A percentile compares a stretch with the other conserved stretches of the same genome.
These are phyloP conservation scores for Pelargonium nanum DNA, from an alignment of 345 rosid species.

Conservation along the genomic window DNA sequence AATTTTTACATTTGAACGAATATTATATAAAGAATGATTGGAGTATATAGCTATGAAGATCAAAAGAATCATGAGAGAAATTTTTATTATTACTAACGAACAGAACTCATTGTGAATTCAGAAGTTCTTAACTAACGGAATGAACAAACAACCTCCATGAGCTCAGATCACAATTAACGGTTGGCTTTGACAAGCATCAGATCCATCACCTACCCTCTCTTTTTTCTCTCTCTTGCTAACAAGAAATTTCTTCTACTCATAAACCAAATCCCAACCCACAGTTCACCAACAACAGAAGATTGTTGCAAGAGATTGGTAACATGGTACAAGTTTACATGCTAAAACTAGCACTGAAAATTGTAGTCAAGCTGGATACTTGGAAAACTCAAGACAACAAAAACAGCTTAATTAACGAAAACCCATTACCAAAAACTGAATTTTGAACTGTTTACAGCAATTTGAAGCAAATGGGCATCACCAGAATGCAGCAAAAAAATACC, in stretches of 20 bases:
- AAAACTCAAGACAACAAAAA: slow-evolving; percentile 8
- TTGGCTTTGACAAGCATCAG: slow-evolving; percentile 15
- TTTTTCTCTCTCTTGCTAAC: slow-evolving; percentile 15
- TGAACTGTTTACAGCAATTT: slow-evolving; percentile 12
- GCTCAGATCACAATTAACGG: slow-evolving; percentile 25
- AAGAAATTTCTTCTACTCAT: slow-evolving; percentile 16
- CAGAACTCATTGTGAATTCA: slow-evolving; percentile 20
- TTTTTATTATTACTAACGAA: slow-evolving; percentile 22
- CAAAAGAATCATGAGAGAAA: slow-evolving; percentile 36
- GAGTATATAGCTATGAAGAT: slow-evolving; percentile 4
- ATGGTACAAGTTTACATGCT: slow-evolving; percentile 19
- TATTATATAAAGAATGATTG: slow-evolving; percentile 26
- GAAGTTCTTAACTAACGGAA: slow-evolving; percentile 19
- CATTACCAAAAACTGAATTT: slow-evolving; percentile 20
- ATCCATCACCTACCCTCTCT: slow-evolving; percentile 22
- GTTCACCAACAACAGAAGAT: slow-evolving; percentile 11
- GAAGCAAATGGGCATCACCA: slow-evolving; percentile 26
- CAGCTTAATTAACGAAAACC: slow-evolving; percentile 34
- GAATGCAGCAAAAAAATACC: background rate
- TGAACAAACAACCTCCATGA: slow-evolving; percentile 25
- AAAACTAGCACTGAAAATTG: slow-evolving; percentile 5
- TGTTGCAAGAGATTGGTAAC: slow-evolving; percentile 22
- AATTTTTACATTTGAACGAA: slow-evolving; percentile 31
- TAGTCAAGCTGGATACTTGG: slow-evolving; percentile 7
- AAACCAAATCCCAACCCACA: slow-evolving; percentile 27